Percentiles rank a stretch among this genome's conserved stretches.
Evolutionary conservation across 2,329 filamentous ascomycete species (phyloP).

Genomic region (Aureobasidium sp.): DNA sequence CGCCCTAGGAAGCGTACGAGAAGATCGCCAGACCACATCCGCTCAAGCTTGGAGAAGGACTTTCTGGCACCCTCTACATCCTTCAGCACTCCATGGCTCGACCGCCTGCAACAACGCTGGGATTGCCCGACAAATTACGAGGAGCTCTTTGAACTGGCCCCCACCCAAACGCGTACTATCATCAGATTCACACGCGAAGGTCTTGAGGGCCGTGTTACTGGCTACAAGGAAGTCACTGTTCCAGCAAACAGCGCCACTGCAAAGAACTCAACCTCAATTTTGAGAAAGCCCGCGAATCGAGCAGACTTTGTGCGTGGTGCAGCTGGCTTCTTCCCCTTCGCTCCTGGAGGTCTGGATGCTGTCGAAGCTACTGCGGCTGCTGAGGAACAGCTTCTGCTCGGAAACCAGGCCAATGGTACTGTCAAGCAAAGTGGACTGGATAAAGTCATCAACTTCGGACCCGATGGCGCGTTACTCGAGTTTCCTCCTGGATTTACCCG

Average conservation of each 20-base stretch:
- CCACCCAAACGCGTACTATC: constrained; percentile 89
- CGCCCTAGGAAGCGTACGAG: constrained; percentile 45
- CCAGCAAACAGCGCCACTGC: constrained; percentile 82
- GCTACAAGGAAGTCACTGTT: constrained; percentile 89
- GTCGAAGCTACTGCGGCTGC: constrained; percentile 78
- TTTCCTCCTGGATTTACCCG: constrained; percentile 73
- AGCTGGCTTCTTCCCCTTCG: constrained; percentile 89
- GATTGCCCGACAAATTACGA: constrained; percentile 70
- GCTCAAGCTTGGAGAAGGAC: constrained; percentile 63
- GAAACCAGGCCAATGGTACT: constrained; percentile 33
- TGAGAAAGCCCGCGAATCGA: constrained; percentile 74
- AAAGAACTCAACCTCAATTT: constrained; percentile 87
- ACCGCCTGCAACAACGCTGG: constrained; percentile 84
- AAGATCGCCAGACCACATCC: constrained; percentile 54
- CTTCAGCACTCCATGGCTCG: constrained; percentile 81
- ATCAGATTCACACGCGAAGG: constrained; percentile 88
- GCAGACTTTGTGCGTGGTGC: constrained; percentile 90
- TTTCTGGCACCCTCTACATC: constrained; percentile 71
- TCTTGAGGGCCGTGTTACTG: constrained; percentile 83
- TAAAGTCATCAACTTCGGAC: constrained; percentile 73
- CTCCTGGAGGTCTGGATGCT: constrained; percentile 78
- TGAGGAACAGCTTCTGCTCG: constrained; percentile 60
- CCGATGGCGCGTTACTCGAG: constrained; percentile 69
- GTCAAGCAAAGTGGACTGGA: constrained; percentile 52
- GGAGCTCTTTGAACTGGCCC: constrained; percentile 78